These are phyloP conservation scores for Citrus reticulata DNA, from an alignment of 345 rosid genomes.

Conservation along the genomic window DNA sequence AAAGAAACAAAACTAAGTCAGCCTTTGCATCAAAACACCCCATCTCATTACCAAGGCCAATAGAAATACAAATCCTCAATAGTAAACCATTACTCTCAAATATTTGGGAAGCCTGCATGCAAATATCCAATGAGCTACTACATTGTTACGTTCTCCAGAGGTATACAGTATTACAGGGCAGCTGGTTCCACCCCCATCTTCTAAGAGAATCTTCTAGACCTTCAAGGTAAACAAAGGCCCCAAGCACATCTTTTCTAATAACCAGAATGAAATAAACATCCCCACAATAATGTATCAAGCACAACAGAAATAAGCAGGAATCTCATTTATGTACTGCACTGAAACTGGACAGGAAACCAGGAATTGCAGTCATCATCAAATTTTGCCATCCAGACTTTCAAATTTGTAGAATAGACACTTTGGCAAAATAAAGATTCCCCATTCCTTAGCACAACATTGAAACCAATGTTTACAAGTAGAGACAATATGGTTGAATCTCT, in stretches of 20 bases:
- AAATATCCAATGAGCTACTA: background rate
- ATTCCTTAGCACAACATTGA: background rate
- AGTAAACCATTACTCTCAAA: background rate
- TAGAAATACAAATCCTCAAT: background rate
- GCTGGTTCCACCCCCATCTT: no score
- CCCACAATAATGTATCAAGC: background rate
- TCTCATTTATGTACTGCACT: no score
- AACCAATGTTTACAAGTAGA: background rate
- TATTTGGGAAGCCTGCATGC: background rate
- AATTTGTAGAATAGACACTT: background rate
- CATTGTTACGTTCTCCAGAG: background rate
- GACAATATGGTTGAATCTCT: background rate
- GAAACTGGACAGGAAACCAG: no score
- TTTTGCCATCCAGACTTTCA: background rate
- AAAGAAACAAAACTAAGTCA: background rate
- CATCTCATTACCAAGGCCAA: background rate
- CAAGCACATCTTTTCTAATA: background rate
- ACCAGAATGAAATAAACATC: constrained; percentile 5
- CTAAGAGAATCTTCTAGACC: background rate
- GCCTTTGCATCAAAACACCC: background rate
- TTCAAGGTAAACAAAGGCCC: background rate
- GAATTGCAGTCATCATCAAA: no score
- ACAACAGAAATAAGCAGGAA: no score
- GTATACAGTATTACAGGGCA: no score
- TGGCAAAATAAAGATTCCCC: background rate